Percentiles rank a stretch among this genome's conserved stretches.
phyloP scores from a whole-genome alignment of 1,139 yeast species.

The Yamadazyma mexicana region DNA sequence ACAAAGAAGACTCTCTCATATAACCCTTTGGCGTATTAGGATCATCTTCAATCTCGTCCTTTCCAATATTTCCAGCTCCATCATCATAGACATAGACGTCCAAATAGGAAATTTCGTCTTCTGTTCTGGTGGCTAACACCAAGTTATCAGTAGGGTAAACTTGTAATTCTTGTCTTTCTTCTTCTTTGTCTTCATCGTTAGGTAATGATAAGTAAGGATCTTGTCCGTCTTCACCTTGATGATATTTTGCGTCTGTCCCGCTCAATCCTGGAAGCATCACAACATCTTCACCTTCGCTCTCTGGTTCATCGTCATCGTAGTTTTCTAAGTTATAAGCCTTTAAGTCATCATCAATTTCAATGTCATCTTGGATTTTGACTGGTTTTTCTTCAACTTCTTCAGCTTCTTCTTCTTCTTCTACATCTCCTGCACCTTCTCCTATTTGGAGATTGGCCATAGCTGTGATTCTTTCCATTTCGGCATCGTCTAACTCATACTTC shows the following conservation, averaged over 20 bases:
- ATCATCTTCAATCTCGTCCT: constrained; percentile 60
- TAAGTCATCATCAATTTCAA: constrained; percentile 75
- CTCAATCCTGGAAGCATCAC: constrained; percentile 73
- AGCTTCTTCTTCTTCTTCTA: constrained; percentile 38
- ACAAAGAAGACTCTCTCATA: constrained; percentile 70
- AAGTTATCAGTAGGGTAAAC: constrained; percentile 88
- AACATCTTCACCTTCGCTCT: constrained; percentile 50
- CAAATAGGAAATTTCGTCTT: constrained; percentile 88
- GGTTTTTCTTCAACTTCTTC: not conserved
- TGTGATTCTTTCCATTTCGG: constrained; percentile 87
- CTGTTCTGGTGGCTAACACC: constrained; percentile 90
- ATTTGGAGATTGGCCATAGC: constrained; percentile 82
- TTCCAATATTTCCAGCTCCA: constrained; percentile 80
- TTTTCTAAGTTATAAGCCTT: constrained; percentile 85
- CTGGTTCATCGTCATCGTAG: constrained; percentile 62
- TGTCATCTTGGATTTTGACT: constrained; percentile 44
- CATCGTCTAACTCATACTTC: constrained; percentile 84
- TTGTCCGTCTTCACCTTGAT: constrained; percentile 57
- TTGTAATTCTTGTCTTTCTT: constrained; percentile 81
- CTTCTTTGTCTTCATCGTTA: constrained; percentile 58
- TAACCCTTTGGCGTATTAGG: constrained; percentile 67
- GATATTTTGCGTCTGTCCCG: constrained; percentile 49
- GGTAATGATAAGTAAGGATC: constrained; percentile 81
- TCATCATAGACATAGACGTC: constrained; percentile 96
- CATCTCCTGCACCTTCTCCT: constrained; percentile 67